Evolutionary conservation across 2,329 filamentous ascomycete genomes (phyloP).

Genomic region (Colletotrichum musae): DNA sequence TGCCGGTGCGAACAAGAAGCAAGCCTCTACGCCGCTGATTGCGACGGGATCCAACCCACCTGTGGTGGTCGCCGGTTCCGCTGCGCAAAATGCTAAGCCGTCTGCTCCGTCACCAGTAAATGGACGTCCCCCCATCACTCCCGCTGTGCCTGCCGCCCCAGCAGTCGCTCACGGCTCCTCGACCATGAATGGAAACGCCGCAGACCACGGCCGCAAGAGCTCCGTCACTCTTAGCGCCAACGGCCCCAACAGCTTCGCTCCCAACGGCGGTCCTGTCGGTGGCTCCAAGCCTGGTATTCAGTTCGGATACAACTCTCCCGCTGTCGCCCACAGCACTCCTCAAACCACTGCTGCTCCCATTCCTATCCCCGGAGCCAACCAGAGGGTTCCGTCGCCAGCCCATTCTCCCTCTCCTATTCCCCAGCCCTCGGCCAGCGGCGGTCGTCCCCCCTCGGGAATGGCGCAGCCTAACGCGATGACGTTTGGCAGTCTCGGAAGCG

Average conservation of each 20-base stretch:
- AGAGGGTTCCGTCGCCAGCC: slow-evolving; percentile 85
- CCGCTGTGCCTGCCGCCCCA: slow-evolving; percentile 75
- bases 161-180: slow-evolving; percentile 73
- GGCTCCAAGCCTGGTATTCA: slow-evolving; percentile 77
- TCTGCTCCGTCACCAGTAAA: slow-evolving; percentile 85
- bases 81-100: slow-evolving; percentile 71
- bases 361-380: slow-evolving; percentile 73
- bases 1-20: slow-evolving; percentile 75
- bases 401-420: slow-evolving; percentile 95
- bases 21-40: slow-evolving; percentile 71
- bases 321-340: slow-evolving; percentile 77
- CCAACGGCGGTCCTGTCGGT: slow-evolving; percentile 79
- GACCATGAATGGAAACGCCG: slow-evolving; percentile 77
- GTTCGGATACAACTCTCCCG: slow-evolving; percentile 85
- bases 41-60: slow-evolving; percentile 71
- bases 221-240: slow-evolving; percentile 94
- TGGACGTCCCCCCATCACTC: slow-evolving; percentile 81
- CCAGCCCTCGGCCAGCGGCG: slow-evolving; percentile 85
- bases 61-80: slow-evolving; percentile 69
- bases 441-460: slow-evolving; percentile 85
- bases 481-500: slow-evolving; percentile 87
- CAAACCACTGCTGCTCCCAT: slow-evolving; percentile 70
- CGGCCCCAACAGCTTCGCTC: slow-evolving; percentile 80
- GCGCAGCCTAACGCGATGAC: slow-evolving; percentile 78
- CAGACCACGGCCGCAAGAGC: slow-evolving; percentile 85